Evolutionary conservation across 257 asterid genomes (phyloP).

Genomic region (Nicotiana otophora): DNA sequence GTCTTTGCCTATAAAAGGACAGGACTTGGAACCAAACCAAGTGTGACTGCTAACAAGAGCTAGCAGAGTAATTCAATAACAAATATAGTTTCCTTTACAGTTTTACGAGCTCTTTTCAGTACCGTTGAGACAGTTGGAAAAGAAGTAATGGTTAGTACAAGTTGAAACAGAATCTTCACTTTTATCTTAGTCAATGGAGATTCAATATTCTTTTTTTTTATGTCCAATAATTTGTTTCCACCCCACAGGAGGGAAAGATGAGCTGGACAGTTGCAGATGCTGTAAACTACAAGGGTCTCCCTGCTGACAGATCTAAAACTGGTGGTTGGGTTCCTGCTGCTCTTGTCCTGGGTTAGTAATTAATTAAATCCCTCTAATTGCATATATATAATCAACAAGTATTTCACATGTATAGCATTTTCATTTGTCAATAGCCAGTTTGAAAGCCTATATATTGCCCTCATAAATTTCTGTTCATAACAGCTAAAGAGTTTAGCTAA

Average conservation of each 20-base stretch:
- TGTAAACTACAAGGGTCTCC: conserved; percentile 69
- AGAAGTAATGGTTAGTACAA: conserved; percentile 8
- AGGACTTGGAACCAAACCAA: conserved; percentile 18
- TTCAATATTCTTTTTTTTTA: neutral
- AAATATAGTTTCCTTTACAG: neutral
- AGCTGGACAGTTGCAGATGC: conserved; percentile 59
- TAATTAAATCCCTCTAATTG: neutral
- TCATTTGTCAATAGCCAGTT: too few relatives aligned
- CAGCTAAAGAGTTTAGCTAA: neutral
- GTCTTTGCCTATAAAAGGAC: conserved; percentile 49
- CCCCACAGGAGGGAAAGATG: conserved; percentile 19
- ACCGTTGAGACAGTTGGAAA: neutral
- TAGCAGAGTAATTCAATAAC: neutral
- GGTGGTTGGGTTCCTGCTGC: conserved; percentile 97
- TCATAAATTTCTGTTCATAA: neutral
- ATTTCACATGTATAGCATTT: neutral
- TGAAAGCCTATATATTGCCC: too few relatives aligned
- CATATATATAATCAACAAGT: neutral
- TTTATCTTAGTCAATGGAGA: neutral
- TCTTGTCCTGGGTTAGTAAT: conserved; percentile 65
- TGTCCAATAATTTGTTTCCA: conserved; percentile 1
- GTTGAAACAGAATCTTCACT: neutral
- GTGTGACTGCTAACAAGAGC: conserved; percentile 5
- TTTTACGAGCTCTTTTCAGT: neutral
- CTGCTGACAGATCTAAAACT: conserved; percentile 69